Base-by-base conservation (phyloP, 2,329 filamentous ascomycete genomes). In the Aspergillus cejpii region DNA sequence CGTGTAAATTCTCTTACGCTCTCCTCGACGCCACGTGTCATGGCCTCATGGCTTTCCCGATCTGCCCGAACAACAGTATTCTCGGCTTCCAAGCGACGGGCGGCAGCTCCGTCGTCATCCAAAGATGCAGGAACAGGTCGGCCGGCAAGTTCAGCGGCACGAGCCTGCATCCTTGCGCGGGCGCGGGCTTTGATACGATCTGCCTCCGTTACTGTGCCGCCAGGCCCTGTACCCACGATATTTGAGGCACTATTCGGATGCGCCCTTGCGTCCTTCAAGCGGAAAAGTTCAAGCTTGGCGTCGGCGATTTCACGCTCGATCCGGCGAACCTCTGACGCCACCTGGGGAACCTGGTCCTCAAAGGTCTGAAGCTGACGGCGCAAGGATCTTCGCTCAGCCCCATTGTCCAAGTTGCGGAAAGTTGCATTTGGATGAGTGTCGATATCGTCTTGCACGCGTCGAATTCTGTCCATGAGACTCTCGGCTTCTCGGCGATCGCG, bases 161-260 rank as follows among this genome's bases (percentile, higher is more conserved):
- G 85, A 60, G 95, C 90, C 70, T 97, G 91, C 92, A 98, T 98
- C 82, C 96, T 94, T 29, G 91, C 91, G 70, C 90, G 94, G 24
- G 92, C 91, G 55, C 90, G 82, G 27, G 92, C 92, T 73, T 96
- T 97, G 54, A 97, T 79, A 43, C 91, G 82, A 68, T 98, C 92
- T 3, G 88, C 85, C 68, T 98, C 92, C 0, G 92, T 98, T 33
- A 98, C 81, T 36, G 81, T 72, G 41, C 92, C 92, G 34, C 91
- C 91, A 46, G 90, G 91, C 7, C 92, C 92, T 49, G 91, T 97
- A 37, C 92, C 92, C 47, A 97, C 80, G 51, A 98, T 88, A 23
- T 83, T 77, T 15, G 85, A 76, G 7, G 87, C 84, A 60, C 85
- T 87, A 52, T 82, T 79, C 2, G 92, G 92, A 62, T 97, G 80